phyloP scores from a whole-genome alignment of 371 early-diverging fungal genomes.

The Blakeslea trispora region DNA sequence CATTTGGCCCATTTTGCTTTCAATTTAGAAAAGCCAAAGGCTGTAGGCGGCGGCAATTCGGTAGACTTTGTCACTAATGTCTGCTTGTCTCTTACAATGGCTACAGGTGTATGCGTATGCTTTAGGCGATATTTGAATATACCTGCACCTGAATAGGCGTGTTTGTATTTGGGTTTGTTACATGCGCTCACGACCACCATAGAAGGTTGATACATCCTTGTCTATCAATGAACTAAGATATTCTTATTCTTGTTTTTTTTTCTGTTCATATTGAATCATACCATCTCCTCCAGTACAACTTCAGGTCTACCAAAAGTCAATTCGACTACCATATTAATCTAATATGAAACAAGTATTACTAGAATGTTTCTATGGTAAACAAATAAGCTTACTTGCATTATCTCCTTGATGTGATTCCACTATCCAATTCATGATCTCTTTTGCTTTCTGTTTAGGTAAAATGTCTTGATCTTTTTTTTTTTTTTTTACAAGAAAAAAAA shows the following conservation, averaged over 20 bases:
- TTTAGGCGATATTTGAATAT: conserved; percentile 20
- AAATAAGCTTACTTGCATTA: conserved; percentile 5
- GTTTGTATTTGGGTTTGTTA: conserved; percentile 14
- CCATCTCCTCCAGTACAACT: conserved; percentile 16
- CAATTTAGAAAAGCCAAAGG: neutral
- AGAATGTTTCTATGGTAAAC: neutral
- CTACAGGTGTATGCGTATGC: conserved; percentile 11
- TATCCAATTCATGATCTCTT: conserved; percentile 18
- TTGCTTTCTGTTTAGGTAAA: conserved; percentile 14
- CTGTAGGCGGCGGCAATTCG: too few species aligned
- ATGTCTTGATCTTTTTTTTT: neutral
- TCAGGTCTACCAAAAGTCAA: conserved; percentile 18
- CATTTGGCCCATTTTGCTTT: neutral
- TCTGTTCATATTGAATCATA: conserved; percentile 1
- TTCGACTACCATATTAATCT: conserved; percentile 22
- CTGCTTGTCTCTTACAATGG: conserved; percentile 17
- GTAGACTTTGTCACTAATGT: neutral
- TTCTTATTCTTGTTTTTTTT: neutral
- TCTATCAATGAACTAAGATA: neutral
- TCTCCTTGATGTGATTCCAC: conserved; percentile 15
- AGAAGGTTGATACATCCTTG: conserved; percentile 19
- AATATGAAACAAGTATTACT: neutral
- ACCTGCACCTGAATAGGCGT: conserved; percentile 22
- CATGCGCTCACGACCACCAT: conserved; percentile 17
- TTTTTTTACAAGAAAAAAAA: too few species aligned